Evolutionary conservation across 169 alveolate genomes (phyloP).

Genomic region (Eimeria acervulina): DNA sequence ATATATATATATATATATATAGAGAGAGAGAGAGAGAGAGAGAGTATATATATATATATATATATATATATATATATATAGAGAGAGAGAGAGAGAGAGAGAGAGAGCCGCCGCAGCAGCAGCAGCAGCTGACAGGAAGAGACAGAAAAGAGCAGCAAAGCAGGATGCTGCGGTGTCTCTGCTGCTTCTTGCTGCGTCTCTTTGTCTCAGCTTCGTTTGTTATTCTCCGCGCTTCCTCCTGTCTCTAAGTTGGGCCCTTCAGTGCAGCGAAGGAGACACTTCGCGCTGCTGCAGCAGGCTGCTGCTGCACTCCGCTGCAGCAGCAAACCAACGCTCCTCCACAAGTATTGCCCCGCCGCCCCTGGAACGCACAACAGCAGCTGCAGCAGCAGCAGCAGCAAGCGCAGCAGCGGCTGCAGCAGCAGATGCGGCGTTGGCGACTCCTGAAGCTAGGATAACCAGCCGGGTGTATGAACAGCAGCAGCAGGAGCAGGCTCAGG

Average conservation of each 20-base stretch:
- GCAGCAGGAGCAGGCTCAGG: slow-evolving; percentile 1
- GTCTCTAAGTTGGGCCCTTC: not conserved
- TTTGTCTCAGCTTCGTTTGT: not conserved
- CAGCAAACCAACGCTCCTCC: not conserved
- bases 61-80: no score
- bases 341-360: not conserved
- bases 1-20: no score
- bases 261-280: not conserved
- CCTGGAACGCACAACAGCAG: not conserved
- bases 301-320: not conserved
- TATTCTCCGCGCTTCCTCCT: not conserved
- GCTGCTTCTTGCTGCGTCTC: slow-evolving; percentile 15
- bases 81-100: no score
- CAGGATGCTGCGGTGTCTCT: not conserved
- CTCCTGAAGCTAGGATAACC: not conserved
- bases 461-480: not conserved
- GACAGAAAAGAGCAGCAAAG: not conserved
- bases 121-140: not conserved
- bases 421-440: not conserved
- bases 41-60: no score
- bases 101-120: not conserved
- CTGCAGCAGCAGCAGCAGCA: slow-evolving; percentile 54
- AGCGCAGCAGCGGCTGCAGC: slow-evolving; percentile 29
- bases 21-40: no score
- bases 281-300: not conserved